Evolutionary conservation across 1,284 basidiomycete species (phyloP).

Genomic region (Lentinula novae-zelandiae): DNA sequence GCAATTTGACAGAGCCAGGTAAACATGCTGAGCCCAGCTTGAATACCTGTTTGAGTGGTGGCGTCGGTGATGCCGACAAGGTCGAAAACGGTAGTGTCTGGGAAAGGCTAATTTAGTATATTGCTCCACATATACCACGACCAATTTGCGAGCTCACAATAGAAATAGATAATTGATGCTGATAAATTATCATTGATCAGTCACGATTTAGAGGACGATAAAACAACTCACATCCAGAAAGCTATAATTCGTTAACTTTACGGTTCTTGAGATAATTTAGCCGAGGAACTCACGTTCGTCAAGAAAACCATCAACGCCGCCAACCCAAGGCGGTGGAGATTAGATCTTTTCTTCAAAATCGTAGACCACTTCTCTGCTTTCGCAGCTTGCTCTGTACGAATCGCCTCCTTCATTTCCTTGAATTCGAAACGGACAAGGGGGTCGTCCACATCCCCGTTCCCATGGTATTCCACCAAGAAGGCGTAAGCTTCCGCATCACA

Average conservation of each 20-base stretch:
- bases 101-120: neutral
- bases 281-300: neutral
- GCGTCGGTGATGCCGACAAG: slow-evolving; percentile 14
- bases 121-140: neutral
- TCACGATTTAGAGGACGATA: neutral
- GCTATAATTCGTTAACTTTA: neutral
- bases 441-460: neutral
- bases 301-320: neutral
- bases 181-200: neutral
- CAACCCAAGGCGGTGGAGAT: neutral
- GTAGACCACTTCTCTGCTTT: neutral
- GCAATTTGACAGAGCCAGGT: neutral
- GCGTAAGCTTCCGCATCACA: neutral
- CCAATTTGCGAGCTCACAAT: neutral
- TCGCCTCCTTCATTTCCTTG: neutral
- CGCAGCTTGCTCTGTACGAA: neutral
- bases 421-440: neutral
- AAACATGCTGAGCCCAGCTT: slow-evolving; percentile 12
- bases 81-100: slow-evolving; percentile 4
- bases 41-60: slow-evolving; percentile 11
- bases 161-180: neutral
- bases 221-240: neutral
- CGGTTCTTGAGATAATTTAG: neutral
- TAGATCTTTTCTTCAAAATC: neutral
- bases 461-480: neutral